Evolutionary conservation across 2,329 filamentous ascomycete species (phyloP), one percentile per base, ranked within the genome.

Genomic region (Xylaria hypoxylon): DNA sequence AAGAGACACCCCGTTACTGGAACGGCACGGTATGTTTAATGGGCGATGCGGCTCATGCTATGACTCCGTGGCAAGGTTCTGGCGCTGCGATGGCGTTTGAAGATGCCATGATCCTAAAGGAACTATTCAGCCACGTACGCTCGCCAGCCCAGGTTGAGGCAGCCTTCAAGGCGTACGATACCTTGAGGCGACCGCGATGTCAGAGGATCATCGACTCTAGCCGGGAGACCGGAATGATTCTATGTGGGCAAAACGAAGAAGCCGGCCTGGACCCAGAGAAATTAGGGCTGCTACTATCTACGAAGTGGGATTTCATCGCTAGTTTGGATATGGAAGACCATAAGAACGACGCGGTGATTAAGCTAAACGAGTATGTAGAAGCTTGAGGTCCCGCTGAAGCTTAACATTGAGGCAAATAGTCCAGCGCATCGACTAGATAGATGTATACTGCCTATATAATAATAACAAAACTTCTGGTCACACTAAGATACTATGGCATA

Each of bases 31-130:
- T 71, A 4, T 70, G 68, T 40, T 15, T 72, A 15, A 44, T 71
- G 5, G 71, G 69, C 26, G 71, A 72, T 8, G 71, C 71, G 1
- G 70, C 70, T 1, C 71, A 73, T 42, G 65, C 66, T 0, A 66
- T 50, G 10, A 71, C 68, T 0, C 68, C 70, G 2, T 72, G 68
- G 70, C 63, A 68, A 38, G 70, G 70, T 1, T 33, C 68, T 2
- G 69, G 71, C 0, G 58, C 59, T 1, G 70, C 50, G 1, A n/a
- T 62, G 5, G 71, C 70, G 2, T 59, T 73, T 24, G 71, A 73
- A 48, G 70, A 73, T 11, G 66, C 61, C 28, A 66, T 72, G 61
- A 22, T 72, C 19, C 31, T 71, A 3, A 10, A 38, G 15, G 11
- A 13, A 1, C 59, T 68, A 15, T 44, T 68, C 15, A 24, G 33